These are phyloP conservation scores for Mallotus japonicus DNA, from an alignment of 441 rosid genomes.

Conservation along the genomic window DNA sequence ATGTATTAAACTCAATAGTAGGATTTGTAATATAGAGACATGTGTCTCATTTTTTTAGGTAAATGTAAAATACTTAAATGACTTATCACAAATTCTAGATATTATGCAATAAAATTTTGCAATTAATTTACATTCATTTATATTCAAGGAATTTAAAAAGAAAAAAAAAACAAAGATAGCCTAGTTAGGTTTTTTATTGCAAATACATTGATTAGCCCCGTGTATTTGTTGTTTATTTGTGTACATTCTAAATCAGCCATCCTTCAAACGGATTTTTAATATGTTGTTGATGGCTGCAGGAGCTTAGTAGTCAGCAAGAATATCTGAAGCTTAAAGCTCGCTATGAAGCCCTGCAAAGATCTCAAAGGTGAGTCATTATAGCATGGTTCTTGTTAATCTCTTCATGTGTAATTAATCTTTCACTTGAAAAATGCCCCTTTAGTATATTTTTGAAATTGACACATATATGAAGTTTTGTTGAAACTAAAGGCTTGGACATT, in stretches of 20 bases:
- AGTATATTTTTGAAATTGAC: neutral
- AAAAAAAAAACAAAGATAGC: too few species aligned
- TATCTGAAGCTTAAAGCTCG: conserved; percentile 96
- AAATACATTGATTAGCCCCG: too few species aligned
- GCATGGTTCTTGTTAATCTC: neutral
- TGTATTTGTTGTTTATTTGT: too few species aligned
- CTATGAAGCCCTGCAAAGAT: conserved; percentile 76
- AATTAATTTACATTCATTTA: too few species aligned
- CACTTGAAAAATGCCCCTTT: neutral
- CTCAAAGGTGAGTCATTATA: conserved; percentile 57
- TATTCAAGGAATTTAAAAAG: too few species aligned
- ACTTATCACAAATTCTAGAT: too few species aligned
- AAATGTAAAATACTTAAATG: too few species aligned
- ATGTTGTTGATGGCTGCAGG: conserved; percentile 36
- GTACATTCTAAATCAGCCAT: conserved; percentile 3
- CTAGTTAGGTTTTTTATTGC: too few species aligned
- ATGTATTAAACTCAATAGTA: too few species aligned
- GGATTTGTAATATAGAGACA: too few species aligned
- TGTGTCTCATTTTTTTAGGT: too few species aligned
- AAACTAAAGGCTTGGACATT: neutral
- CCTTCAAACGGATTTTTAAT: neutral
- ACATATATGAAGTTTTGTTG: neutral
- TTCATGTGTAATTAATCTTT: neutral
- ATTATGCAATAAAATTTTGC: too few species aligned
- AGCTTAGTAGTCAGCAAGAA: conserved; percentile 93